A percentile compares a stretch with the other conserved stretches of the same genome.
Evolutionary conservation across 768 basidiomycete genomes (phyloP).

Genomic region (Termitomyces bulborhizus): DNA sequence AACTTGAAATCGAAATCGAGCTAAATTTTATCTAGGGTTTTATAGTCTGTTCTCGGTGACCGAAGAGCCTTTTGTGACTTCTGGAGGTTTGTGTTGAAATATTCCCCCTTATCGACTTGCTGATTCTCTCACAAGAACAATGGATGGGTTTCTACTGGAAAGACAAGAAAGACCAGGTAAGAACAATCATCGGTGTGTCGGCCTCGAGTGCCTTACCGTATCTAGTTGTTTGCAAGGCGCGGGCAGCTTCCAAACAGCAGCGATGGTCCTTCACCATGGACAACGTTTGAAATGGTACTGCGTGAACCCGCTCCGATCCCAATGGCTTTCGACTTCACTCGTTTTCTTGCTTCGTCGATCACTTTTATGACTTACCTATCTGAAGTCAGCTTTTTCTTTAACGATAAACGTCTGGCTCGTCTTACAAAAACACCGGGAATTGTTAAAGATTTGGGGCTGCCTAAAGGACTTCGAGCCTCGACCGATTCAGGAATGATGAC

Average conservation of each 20-base stretch:
- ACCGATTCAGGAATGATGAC: constrained; percentile 65
- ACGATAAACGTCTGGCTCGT: constrained; percentile 65
- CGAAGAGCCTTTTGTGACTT: constrained; percentile 77
- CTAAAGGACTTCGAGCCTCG: constrained; percentile 46
- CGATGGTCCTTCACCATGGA: constrained; percentile 48
- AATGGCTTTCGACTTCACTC: constrained; percentile 77
- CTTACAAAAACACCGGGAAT: constrained; percentile 58
- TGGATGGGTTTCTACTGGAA: constrained; percentile 99
- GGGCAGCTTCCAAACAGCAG: constrained; percentile 49
- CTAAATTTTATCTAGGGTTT: constrained; percentile 38
- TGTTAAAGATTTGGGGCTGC: constrained; percentile 44
- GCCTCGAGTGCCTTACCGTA: constrained; percentile 4
- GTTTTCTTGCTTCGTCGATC: constrained; percentile 86
- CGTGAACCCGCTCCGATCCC: constrained; percentile 80
- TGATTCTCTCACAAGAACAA: constrained; percentile 42
- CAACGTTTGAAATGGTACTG: constrained; percentile 84
- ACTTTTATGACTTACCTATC: constrained; percentile 85
- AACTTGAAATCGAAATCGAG: background rate
- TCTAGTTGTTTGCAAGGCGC: constrained; percentile 75
- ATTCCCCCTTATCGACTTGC: constrained; percentile 17
- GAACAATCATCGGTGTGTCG: background rate
- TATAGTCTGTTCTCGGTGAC: constrained; percentile 81
- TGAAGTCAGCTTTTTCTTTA: constrained; percentile 76
- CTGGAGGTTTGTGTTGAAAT: constrained; percentile 46
- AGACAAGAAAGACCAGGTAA: constrained; percentile 82